These are phyloP conservation scores for Candida corydali DNA, from an alignment of 805 yeast genomes.

Conservation along the genomic window DNA sequence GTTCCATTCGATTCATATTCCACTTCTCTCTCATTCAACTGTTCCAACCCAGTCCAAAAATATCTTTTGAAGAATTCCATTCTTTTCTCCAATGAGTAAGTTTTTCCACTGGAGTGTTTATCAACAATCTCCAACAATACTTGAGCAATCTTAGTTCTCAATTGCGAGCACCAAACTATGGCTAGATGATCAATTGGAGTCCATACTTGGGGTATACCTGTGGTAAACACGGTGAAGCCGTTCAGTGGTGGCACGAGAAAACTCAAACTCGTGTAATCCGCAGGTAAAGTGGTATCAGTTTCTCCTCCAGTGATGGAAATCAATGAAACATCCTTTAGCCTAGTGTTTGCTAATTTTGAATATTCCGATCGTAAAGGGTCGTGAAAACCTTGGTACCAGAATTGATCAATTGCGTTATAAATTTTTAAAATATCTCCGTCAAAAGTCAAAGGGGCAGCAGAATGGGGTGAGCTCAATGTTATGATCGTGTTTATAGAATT, in stretches of 20 bases:
- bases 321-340: conserved; percentile 58
- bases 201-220: conserved; percentile 90
- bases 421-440: conserved; percentile 81
- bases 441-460: conserved; percentile 87
- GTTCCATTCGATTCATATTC: not conserved
- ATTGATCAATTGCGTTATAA: conserved; percentile 69
- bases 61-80: conserved; percentile 50
- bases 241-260: conserved; percentile 68
- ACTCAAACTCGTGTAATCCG: conserved; percentile 78
- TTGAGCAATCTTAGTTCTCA: conserved; percentile 59
- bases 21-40: not conserved
- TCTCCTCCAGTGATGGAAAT: conserved; percentile 90
- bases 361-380: conserved; percentile 11
- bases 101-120: conserved; percentile 39
- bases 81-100: conserved; percentile 50
- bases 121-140: conserved; percentile 61
- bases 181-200: conserved; percentile 93
- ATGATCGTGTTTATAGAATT: conserved; percentile 78
- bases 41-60: conserved; percentile 57
- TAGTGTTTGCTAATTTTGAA: conserved; percentile 34
- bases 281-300: conserved; percentile 74
- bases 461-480: conserved; percentile 88
- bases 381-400: conserved; percentile 67
- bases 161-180: conserved; percentile 93
- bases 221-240: conserved; percentile 79